Percentiles rank a stretch among this genome's conserved stretches.
These are phyloP conservation scores for Paecilomyces dactylethromorphus DNA, from an alignment of 2,329 filamentous ascomycete species.

Conservation along the genomic window DNA sequence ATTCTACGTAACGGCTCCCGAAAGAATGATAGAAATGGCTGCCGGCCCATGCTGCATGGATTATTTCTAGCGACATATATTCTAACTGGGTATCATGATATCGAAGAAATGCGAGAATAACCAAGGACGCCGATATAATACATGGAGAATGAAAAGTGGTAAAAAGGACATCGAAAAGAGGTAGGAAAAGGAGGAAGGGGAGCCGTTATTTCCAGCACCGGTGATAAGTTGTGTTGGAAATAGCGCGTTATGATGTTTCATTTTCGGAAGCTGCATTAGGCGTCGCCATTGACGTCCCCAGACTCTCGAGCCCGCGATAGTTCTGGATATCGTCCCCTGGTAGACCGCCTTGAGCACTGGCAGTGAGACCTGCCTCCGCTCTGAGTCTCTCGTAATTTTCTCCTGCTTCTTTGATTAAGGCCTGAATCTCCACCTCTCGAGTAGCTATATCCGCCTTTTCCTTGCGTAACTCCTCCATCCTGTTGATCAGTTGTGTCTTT, in stretches of 20 bases:
- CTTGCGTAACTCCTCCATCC: constrained; percentile 59
- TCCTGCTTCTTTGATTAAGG: constrained; percentile 71
- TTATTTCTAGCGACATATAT: constrained; percentile 15
- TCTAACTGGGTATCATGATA: constrained; percentile 13
- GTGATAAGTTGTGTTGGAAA: background rate
- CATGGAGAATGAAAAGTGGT: background rate
- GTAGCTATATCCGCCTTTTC: constrained; percentile 63
- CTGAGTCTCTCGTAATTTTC: constrained; percentile 60
- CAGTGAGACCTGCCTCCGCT: constrained; percentile 31
- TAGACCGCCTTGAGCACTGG: constrained; percentile 17
- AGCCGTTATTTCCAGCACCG: background rate
- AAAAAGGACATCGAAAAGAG: background rate
- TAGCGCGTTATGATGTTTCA: constrained; percentile 13
- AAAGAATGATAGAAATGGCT: constrained; percentile 24
- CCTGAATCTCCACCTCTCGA: constrained; percentile 74
- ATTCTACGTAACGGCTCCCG: constrained; percentile 16
- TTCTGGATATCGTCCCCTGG: constrained; percentile 20
- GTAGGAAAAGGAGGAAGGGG: background rate
- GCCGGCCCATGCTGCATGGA: constrained; percentile 19
- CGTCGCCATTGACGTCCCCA: constrained; percentile 24
- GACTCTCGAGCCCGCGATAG: constrained; percentile 30
- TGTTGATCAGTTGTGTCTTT: constrained; percentile 53
- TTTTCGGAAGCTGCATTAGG: constrained; percentile 19
- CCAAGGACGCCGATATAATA: background rate
- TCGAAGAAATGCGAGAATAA: background rate